Percentiles rank a stretch among this genome's conserved stretches.
Conservation (phyloP, 78 protist genomes). For the Speleostelium caveatum region DNA sequence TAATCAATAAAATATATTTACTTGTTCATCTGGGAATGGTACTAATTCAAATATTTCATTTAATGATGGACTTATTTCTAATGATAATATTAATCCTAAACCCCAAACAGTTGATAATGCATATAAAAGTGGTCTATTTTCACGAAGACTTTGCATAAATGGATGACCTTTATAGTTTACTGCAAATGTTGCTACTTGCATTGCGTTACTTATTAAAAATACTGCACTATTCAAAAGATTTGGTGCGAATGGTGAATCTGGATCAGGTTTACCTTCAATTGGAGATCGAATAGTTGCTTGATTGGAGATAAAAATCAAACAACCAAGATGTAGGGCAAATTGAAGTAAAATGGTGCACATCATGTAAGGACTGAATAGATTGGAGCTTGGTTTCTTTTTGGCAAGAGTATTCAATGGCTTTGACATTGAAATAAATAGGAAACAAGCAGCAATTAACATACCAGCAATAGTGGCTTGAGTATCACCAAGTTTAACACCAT, state of each 20-base stretch:
- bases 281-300: not conserved
- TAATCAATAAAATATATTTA: no score
- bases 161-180: constrained; percentile 93
- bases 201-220: constrained; percentile 77
- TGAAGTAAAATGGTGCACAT: constrained; percentile 88
- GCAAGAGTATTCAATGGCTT: constrained; percentile 85
- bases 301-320: constrained; percentile 59
- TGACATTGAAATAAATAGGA: constrained; percentile 93
- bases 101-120: constrained; percentile 57
- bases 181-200: constrained; percentile 92
- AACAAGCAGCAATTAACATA: constrained; percentile 86
- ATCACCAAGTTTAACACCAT: constrained; percentile 97
- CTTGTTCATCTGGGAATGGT: constrained; percentile 47
- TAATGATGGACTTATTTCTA: constrained; percentile 34
- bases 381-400: constrained; percentile 81
- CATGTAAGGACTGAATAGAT: constrained; percentile 88
- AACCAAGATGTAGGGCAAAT: constrained; percentile 86
- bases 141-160: constrained; percentile 83
- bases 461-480: constrained; percentile 92
- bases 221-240: constrained; percentile 88
- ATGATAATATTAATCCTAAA: constrained; percentile 24
- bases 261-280: not conserved
- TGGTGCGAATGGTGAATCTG: constrained; percentile 91
- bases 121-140: constrained; percentile 68
- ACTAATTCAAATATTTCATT: constrained; percentile 55